Evolutionary conservation across 345 rosid genomes (phyloP), one percentile per base, ranked within the genome.

Genomic region (Arabis hirsuta): DNA sequence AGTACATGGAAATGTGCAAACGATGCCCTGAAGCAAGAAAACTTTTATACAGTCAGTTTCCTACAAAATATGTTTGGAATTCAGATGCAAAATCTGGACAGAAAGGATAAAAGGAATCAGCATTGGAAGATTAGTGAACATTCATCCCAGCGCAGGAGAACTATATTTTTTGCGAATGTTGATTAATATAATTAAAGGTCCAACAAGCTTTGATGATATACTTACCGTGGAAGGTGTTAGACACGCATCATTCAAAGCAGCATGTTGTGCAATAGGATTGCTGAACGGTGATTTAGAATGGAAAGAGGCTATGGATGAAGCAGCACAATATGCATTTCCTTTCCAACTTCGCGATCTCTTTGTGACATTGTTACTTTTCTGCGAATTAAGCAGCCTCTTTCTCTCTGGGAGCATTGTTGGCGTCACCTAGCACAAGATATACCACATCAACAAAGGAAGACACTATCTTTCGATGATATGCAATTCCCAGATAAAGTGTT

Each of bases 351-450:
- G n/a, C n/a, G n/a, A n/a, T n/a, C n/a, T n/a, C n/a, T n/a, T n/a
- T 5, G 64, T 56, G 1, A 68, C 46, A 46, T 5, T 68, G 3
- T 20, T 56, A 5, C 31, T 56, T 29, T 56, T 29, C 1, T 67
- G 72, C 12, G 19, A 55, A 55, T 7, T 67, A 2, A 55, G 63
- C 11, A 44, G 55, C 55, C 34, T 16, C 1, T 8, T 7, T 0
- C 5, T 44, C 26, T 56, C 12, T 69, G 56, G 38, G 46, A 57
- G 36, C 51, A 46, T 56, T 69, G 56, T 0, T 56, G 65, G 52
- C 19, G 27, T 24, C 52, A 39, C 19, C 14, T 53, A 41, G 19
- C 51, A 5, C 42, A 67, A 2, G 52, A 54, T 9, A 42, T 67
- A 50, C 24, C 6, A 0, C 0, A 34, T 12, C 48, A 19, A 5